phyloP scores from a whole-genome alignment of 1,284 basidiomycete species.

The Ustilago vetiveriae region DNA sequence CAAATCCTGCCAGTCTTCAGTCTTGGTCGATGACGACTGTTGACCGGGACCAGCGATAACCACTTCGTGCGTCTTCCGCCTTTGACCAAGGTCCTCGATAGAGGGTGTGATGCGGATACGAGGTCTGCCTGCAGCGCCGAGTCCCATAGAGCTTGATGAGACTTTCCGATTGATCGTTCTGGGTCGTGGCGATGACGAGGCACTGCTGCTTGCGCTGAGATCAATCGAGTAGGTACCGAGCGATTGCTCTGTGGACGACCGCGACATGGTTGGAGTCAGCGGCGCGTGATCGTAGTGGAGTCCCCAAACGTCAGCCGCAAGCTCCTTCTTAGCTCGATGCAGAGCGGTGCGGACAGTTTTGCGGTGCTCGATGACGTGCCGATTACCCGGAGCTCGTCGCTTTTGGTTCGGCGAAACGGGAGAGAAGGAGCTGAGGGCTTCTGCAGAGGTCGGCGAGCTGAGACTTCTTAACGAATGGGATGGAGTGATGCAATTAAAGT shows the following conservation, averaged over 20 bases:
- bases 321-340: conserved; percentile 32
- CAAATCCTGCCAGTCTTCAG: conserved; percentile 34
- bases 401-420: conserved; percentile 16
- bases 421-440: conserved; percentile 1
- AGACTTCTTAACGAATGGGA: conserved; percentile 28
- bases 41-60: conserved; percentile 15
- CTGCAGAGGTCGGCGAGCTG: conserved; percentile 12
- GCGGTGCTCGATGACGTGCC: conserved; percentile 53
- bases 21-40: neutral
- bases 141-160: conserved; percentile 27
- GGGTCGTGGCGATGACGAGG: conserved; percentile 33
- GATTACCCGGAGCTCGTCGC: conserved; percentile 55
- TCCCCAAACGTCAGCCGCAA: conserved; percentile 22
- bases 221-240: conserved; percentile 41
- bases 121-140: conserved; percentile 30
- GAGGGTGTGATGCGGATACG: conserved; percentile 61
- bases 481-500: conserved; percentile 12
- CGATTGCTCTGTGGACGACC: conserved; percentile 39
- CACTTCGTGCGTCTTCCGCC: conserved; percentile 36
- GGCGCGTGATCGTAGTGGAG: conserved; percentile 16
- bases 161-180: conserved; percentile 11
- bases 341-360: conserved; percentile 51
- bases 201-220: conserved; percentile 37
- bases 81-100: conserved; percentile 53
- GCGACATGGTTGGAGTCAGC: conserved; percentile 15